phyloP scores from a whole-genome alignment of 768 basidiomycete genomes.

The Termitomyces sp. region DNA sequence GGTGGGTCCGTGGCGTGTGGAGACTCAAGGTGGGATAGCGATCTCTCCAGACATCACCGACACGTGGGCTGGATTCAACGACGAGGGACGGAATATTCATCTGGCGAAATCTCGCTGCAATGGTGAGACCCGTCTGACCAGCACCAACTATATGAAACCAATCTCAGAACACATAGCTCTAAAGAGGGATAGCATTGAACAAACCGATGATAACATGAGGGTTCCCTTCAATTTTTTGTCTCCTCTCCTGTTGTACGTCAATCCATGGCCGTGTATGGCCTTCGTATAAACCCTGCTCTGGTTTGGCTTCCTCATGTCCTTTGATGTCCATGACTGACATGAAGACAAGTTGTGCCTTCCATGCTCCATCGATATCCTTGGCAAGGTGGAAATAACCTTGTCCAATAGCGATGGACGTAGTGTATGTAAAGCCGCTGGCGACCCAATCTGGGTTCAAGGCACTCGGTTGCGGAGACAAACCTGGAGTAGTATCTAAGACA shows the following conservation, averaged over 20 bases:
- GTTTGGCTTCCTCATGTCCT: constrained; percentile 29
- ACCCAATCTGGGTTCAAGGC: constrained; percentile 21
- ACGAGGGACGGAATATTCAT: constrained; percentile 49
- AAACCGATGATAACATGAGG: constrained; percentile 36
- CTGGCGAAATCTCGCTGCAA: constrained; percentile 56
- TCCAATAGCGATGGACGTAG: constrained; percentile 25
- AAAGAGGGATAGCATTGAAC: constrained; percentile 8
- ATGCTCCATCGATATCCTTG: constrained; percentile 15
- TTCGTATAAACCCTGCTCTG: constrained; percentile 27
- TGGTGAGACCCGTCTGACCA: constrained; percentile 56
- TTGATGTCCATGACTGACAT: constrained; percentile 26
- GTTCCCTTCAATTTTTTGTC: constrained; percentile 29
- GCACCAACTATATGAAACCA: constrained; percentile 48
- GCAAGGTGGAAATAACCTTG: constrained; percentile 30
- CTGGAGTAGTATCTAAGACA: constrained; percentile 19
- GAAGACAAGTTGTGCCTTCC: constrained; percentile 32
- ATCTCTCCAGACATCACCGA: constrained; percentile 61
- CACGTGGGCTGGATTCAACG: constrained; percentile 47
- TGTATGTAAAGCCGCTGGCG: constrained; percentile 32
- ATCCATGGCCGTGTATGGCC: constrained; percentile 29
- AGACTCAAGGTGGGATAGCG: constrained; percentile 40
- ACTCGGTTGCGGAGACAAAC: constrained; percentile 16
- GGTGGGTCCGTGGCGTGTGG: constrained; percentile 27
- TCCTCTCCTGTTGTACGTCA: constrained; percentile 28
- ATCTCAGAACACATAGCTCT: constrained; percentile 13